A percentile compares a stretch with the other conserved stretches of the same genome.
Evolutionary conservation across 805 yeast genomes (phyloP).

Genomic region (Wickerhamiella kazuoi): DNA sequence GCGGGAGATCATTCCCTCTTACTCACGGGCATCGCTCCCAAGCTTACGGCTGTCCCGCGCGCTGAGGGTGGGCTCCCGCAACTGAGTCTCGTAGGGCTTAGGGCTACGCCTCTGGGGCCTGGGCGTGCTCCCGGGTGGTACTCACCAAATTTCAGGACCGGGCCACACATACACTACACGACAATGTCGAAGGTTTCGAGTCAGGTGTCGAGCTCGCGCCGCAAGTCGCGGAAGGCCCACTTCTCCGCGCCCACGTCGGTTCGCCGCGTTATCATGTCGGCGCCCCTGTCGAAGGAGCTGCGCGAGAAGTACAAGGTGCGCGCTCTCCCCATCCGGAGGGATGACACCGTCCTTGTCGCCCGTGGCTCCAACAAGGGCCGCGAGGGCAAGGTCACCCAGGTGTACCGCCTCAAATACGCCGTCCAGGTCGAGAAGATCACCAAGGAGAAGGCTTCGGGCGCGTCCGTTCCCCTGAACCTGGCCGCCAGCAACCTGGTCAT

Average conservation of each 20-base stretch:
- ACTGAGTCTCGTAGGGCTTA: not conserved
- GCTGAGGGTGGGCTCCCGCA: too few relatives aligned
- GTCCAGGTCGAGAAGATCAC: conserved; percentile 93
- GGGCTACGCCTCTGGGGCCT: not conserved
- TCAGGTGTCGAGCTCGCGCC: conserved; percentile 96
- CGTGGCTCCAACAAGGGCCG: conserved; percentile 99
- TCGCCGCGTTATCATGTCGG: conserved; percentile 89
- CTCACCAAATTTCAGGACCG: not conserved
- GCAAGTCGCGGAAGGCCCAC: conserved; percentile 99
- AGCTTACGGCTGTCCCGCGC: too few relatives aligned
- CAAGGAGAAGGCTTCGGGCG: conserved; percentile 96
- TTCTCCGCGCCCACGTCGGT: conserved; percentile 93
- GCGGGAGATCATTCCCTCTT: too few relatives aligned
- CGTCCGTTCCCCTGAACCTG: conserved; percentile 89
- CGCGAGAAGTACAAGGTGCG: conserved; percentile 92
- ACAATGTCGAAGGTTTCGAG: conserved; percentile 21
- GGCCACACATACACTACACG: conserved; percentile 7
- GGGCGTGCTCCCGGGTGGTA: not conserved
- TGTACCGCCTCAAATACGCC: conserved; percentile 96
- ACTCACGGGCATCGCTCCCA: too few relatives aligned
- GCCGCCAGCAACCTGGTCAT: conserved; percentile 98
- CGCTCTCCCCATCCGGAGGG: conserved; percentile 93
- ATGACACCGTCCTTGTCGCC: conserved; percentile 86
- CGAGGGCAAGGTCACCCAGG: conserved; percentile 94
- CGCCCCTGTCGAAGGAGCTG: conserved; percentile 98